Base-by-base conservation (phyloP, 176 grass and related monocot genomes). In the Stipa capillata region DNA sequence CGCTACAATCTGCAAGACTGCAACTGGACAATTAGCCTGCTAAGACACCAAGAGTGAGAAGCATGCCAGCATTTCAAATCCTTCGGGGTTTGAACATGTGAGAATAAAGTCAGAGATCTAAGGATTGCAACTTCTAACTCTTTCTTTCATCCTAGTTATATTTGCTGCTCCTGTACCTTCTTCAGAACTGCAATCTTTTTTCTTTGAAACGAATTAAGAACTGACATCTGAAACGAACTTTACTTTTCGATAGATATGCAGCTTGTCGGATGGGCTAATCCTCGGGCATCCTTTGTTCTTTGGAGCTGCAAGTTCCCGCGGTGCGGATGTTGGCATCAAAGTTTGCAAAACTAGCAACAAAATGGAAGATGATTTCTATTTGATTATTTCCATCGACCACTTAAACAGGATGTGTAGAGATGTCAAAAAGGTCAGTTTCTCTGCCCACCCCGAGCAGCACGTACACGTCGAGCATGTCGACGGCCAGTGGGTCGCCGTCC, bases 301-400 rank as follows among this genome's bases (percentile, higher is more conserved):
- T 28, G 96, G 96, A 2, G 76, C 81, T 21, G 90, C 89, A 6
- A 86, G 42, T 69, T 93, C 75, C 3, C 71, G 37, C 0, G 10
- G 77, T 16, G 78, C 86, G 8, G 85, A 95, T 65, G 84, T 89
- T 12, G 86, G 92, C 23, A 44, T 99, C 60, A 87, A 84, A 81
- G 32, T 91, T 29, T 73, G 61, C 15, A 85, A 79, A 47, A 59
- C 56, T 28, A 56, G 65, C 25, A 59, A 42, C 17, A 77, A 48
- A 75, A 74, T 9, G 0, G 83, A 82, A 1, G 84, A 73, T 1
- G 69, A 69, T 28, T 93, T 93, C 2, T 78, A 99, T 66, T 29
- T 89, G 74, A 91, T 99, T 18, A 60, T 95, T 82, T 95, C 96
- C 12, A 89, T 89, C 66, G 82, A 89, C 63, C 84, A 89, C 65